Evolutionary conservation across 257 asterid genomes (phyloP).

Genomic region (Solanum clarkiae): DNA sequence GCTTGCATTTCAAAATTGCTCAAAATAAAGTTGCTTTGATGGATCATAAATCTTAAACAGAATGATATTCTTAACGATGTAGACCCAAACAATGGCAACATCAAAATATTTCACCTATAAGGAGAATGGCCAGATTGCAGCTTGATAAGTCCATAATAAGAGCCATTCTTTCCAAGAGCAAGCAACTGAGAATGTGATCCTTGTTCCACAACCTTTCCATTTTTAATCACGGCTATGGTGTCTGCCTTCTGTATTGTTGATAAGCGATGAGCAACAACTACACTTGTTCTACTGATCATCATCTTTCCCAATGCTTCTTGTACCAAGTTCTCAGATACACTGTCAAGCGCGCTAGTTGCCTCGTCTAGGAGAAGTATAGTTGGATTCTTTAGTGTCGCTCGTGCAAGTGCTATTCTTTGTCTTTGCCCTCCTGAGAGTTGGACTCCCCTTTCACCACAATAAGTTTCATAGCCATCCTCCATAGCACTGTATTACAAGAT

Average conservation of each 20-base stretch:
- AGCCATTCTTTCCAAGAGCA: constrained; percentile 24
- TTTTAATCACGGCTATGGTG: constrained; percentile 42
- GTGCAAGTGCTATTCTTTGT: constrained; percentile 59
- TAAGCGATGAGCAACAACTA: constrained; percentile 54
- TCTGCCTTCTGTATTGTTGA: constrained; percentile 61
- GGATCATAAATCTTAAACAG: background rate
- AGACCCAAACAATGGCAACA: background rate
- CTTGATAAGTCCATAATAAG: constrained; percentile 43
- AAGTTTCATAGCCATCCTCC: constrained; percentile 50
- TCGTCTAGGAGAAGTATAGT: constrained; percentile 66
- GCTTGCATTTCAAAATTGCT: background rate
- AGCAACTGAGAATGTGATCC: constrained; percentile 54
- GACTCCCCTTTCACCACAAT: constrained; percentile 68
- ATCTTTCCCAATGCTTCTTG: constrained; percentile 57
- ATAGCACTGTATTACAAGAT: constrained; percentile 26
- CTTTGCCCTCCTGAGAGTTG: constrained; percentile 77
- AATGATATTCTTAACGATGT: background rate
- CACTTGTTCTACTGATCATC: constrained; percentile 53
- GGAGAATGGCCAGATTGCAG: constrained; percentile 25
- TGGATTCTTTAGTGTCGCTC: constrained; percentile 65
- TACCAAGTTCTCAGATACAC: constrained; percentile 44
- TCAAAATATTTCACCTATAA: background rate
- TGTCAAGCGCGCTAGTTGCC: constrained; percentile 65
- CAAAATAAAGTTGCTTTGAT: background rate
- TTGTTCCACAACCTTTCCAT: constrained; percentile 58